These are phyloP conservation scores for Diaporthe sp. DNA, from an alignment of 2,329 filamentous ascomycete genomes.

Conservation along the genomic window DNA sequence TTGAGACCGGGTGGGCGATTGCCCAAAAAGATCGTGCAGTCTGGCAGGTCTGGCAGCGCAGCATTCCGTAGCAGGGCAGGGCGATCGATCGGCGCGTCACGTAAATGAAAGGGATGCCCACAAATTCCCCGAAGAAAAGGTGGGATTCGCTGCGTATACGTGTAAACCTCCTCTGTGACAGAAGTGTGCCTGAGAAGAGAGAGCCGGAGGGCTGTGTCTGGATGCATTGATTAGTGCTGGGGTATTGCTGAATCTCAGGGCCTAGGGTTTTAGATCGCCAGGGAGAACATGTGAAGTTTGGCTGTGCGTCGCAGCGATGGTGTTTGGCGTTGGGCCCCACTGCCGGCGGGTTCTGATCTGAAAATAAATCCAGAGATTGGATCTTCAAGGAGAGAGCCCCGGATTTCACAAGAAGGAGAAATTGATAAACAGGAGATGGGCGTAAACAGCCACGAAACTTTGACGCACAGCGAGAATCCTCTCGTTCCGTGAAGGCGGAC, in stretches of 20 bases:
- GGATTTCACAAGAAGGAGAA: constrained; percentile 23
- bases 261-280: constrained; percentile 17
- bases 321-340: constrained; percentile 30
- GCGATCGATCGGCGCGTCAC: constrained; percentile 28
- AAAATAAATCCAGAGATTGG: constrained; percentile 42
- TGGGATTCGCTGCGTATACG: constrained; percentile 15
- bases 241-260: constrained; percentile 11
- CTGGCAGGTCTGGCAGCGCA: constrained; percentile 6
- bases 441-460: constrained; percentile 32
- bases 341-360: constrained; percentile 28
- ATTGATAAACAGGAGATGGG: constrained; percentile 34
- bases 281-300: background rate
- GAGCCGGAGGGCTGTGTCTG: background rate
- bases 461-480: constrained; percentile 20
- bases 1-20: background rate
- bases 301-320: constrained; percentile 11
- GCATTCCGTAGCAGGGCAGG: background rate
- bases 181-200: background rate
- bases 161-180: background rate
- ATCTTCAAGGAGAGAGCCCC: constrained; percentile 37
- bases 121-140: constrained; percentile 17
- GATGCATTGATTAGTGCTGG: constrained; percentile 21
- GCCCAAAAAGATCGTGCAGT: constrained; percentile 7
- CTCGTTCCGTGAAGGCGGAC: background rate
- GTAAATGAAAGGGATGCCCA: constrained; percentile 31